Base-by-base conservation (phyloP, 202 grass and related monocot genomes). In the Zizania palustris region DNA sequence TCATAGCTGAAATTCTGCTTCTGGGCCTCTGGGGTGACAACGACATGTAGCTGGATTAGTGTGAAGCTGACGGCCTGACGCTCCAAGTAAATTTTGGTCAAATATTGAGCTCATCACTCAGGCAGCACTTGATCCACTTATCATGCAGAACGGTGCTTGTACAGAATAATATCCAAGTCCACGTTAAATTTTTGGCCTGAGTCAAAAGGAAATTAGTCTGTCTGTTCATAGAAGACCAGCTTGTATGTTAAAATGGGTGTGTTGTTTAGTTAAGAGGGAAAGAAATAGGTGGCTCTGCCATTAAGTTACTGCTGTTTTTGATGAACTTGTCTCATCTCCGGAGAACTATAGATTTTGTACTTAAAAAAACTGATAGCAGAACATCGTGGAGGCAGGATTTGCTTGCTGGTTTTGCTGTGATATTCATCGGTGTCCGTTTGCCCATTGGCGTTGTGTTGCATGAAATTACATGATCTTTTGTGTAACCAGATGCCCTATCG, bases 221-320 rank as follows among this genome's bases (percentile, higher is more conserved):
- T 74, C 13, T 83, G 68, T 69, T 87, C n/a, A 73, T 74, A 74
- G 60, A 53, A 39, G 78, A 11, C 41, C 51, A 20, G n/a, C 39
- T 14, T 86, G 55, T 63, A 60, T 67, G 60, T 59, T 39, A 58
- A 69, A 66, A 35, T 19, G 35, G 38, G 38, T 86, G 78, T 77
- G 55, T 61, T 41, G 42, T 67, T 77, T 55, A n/a, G 19, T 73
- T 62, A 45, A 16, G 9, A 75, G 54, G 63, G 55, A 42, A 41
- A 37, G 18, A 9, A 63, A 65, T 42, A 20, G 38, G 60, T 42
- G 66, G 67, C 69, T 35, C 66, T 14, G 48, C 21, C 65, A 63
- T 38, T 44, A 44, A 76, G 49, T 82, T 40, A 66, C 50, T 65
- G 36, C 11, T 77, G 73, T 63, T 71, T 18, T 50, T 20, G 14